Base-by-base conservation (phyloP, 2,329 filamentous ascomycete species). In the Fusarium sp. region DNA sequence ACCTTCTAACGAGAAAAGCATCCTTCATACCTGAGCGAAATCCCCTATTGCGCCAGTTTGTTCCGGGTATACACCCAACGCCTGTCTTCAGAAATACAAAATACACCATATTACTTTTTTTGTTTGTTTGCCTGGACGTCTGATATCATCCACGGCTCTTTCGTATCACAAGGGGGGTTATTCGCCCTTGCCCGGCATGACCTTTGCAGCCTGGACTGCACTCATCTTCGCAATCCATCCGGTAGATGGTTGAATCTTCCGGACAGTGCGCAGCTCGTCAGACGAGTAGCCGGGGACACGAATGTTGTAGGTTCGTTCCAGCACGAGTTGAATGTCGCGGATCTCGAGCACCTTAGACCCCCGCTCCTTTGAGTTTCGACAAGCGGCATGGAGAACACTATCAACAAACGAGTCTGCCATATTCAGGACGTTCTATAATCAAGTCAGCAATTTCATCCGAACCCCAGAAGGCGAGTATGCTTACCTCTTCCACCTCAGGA, bases 201-300 rank as follows among this genome's bases (percentile, higher is more conserved):
- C 94, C 83, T 98, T 98, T 46, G 94, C 93, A 3, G 94, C 95
- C 81, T 97, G 94, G 16, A 99, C 91, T 26, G 96, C 95, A 75
- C 94, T 95, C 91, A 99, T 97, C 85, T 99, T 99, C 71, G 92
- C 91, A 66, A 96, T 95, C 94, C 96, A 99, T 23, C 89, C 92
- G 16, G 91, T 84, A 20, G 93, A 90, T 3, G 96, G 96, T 77
- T 96, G 92, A 54, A 97, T 91, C 83, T 97, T 97, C 78, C 94
- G 91, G 31, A 98, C 95, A 0, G 94, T 97, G 59, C 96, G 90
- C 63, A 97, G 88, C 81, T 99, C 96, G 76, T 99, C 96, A 5
- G 94, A 92, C 0, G 93, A 93, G 81, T 97, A 98, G 13, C 96
- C 96, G 0, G 96, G 96, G 61, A 99, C 94, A 57, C 92, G 91